These are phyloP conservation scores for Zygosaccharomyces gambellarensis DNA, from an alignment of 805 yeast species.

Conservation along the genomic window DNA sequence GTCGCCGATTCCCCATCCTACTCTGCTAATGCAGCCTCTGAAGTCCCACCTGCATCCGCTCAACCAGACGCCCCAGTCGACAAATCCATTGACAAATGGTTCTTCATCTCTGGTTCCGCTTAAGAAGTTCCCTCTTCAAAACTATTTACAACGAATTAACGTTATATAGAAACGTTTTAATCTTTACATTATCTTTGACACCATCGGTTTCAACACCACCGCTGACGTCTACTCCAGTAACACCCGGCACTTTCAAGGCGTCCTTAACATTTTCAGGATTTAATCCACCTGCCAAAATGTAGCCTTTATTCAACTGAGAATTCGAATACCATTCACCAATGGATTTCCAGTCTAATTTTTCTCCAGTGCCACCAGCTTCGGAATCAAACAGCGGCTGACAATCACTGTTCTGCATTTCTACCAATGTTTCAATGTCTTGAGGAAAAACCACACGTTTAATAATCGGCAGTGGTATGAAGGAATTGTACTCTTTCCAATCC, in stretches of 20 bases:
- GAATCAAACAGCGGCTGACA: conserved; percentile 70
- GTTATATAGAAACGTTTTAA: conserved; percentile 50
- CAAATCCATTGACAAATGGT: conserved; percentile 96
- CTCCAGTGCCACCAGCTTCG: conserved; percentile 90
- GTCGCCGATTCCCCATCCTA: conserved; percentile 52
- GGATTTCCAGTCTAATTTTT: conserved; percentile 65
- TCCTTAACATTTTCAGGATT: conserved; percentile 62
- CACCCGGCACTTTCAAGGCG: conserved; percentile 51
- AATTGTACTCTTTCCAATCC: conserved; percentile 37
- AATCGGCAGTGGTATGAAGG: conserved; percentile 48
- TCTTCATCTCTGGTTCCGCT: conserved; percentile 85
- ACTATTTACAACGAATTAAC: conserved; percentile 35
- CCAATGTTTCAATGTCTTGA: conserved; percentile 30
- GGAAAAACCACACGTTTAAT: conserved; percentile 68
- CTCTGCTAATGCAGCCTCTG: conserved; percentile 43
- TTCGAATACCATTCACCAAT: conserved; percentile 40
- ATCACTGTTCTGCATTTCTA: conserved; percentile 33
- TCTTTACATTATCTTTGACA: conserved; percentile 61
- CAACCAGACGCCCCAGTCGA: conserved; percentile 90
- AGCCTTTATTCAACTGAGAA: conserved; percentile 33
- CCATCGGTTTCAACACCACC: conserved; percentile 90
- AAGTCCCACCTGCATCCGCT: conserved; percentile 66
- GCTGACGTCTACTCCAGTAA: conserved; percentile 89
- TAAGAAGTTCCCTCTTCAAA: conserved; percentile 11
- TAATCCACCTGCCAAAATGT: conserved; percentile 85